Evolutionary conservation across 805 yeast genomes (phyloP).

Genomic region (Saccharomycopsis synnaedendra): DNA sequence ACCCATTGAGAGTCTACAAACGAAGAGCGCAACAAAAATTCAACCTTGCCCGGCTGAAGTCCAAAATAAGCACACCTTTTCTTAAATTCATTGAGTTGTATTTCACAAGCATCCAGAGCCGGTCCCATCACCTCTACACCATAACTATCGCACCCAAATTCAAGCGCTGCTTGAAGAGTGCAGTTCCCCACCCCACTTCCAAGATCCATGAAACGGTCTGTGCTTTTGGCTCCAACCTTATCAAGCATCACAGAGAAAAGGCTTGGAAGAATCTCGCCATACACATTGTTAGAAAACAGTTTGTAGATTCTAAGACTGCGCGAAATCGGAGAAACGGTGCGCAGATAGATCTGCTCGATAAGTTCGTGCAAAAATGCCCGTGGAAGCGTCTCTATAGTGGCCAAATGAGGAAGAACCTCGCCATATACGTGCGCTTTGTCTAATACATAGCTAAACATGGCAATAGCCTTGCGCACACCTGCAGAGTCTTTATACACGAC

Average conservation of each 20-base stretch:
- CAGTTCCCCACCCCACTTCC: constrained; percentile 96
- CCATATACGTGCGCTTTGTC: constrained; percentile 24
- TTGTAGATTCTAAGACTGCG: constrained; percentile 54
- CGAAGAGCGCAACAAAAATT: constrained; percentile 54
- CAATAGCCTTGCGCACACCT: constrained; percentile 24
- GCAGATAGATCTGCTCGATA: constrained; percentile 57
- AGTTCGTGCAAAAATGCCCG: constrained; percentile 49
- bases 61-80: constrained; percentile 57
- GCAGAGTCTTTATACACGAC: constrained; percentile 23
- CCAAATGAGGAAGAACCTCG: constrained; percentile 23
- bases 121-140: constrained; percentile 87
- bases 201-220: constrained; percentile 64
- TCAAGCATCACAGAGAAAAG: constrained; percentile 58
- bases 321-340: constrained; percentile 71
- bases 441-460: constrained; percentile 34
- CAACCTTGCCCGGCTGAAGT: constrained; percentile 40
- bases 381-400: constrained; percentile 25
- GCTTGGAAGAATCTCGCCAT: constrained; percentile 80
- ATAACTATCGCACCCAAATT: constrained; percentile 71
- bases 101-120: constrained; percentile 57
- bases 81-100: constrained; percentile 47
- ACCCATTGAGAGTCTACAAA: constrained; percentile 60
- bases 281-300: constrained; percentile 83
- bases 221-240: constrained; percentile 42
- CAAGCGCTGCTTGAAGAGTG: constrained; percentile 78